Evolutionary conservation across 2,329 filamentous ascomycete species (phyloP), one percentile per base, ranked within the genome.

Genomic region (Aspergillus pseudoterreus): DNA sequence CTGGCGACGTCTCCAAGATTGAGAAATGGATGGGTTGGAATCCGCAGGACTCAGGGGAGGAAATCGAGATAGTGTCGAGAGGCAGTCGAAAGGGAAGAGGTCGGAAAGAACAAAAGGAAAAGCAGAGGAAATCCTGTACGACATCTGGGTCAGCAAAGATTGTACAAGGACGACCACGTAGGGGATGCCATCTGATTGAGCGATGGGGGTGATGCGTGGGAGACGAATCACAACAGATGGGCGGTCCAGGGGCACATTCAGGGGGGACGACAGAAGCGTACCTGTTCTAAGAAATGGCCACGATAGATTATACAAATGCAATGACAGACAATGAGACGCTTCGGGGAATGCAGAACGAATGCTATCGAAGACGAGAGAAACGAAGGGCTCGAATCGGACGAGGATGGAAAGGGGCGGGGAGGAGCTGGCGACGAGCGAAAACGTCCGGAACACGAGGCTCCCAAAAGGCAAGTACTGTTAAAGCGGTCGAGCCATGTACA

Each of bases 401-500:
- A 61, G 48, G 53, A 58, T 50, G 49, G 53, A 58, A 56, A 50
- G 55, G 57, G 58, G 55, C 56, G 56, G 49, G 51, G 51, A 63
- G 57, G 51, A 63, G 57, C 60, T 58, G 56, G 56, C 57, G 57
- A 69, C 55, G 61, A 60, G 59, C 56, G 59, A 52, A 57, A 57
- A 62, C 55, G 56, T 56, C 57, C 55, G 57, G 54, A 60, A 62
- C 55, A 62, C 63, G 58, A 55, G 60, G 59, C 55, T 62, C 59
- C 56, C 56, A 54, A 57, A 59, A 56, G 58, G 58, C 58, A 56
- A 55, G 59, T 51, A 50, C 54, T 57, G 55, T 62, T 63, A 64
- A 51, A 58, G 54, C 54, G 55, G 53, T 59, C 58, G 58, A 63
- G 61, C 64, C 64, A 71, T 68, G 57, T 68, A 69, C 62, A 64